A percentile compares a stretch with the other conserved stretches of the same genome.
Conservation (phyloP, 1,284 basidiomycete genomes). For the Boletus sp. region DNA sequence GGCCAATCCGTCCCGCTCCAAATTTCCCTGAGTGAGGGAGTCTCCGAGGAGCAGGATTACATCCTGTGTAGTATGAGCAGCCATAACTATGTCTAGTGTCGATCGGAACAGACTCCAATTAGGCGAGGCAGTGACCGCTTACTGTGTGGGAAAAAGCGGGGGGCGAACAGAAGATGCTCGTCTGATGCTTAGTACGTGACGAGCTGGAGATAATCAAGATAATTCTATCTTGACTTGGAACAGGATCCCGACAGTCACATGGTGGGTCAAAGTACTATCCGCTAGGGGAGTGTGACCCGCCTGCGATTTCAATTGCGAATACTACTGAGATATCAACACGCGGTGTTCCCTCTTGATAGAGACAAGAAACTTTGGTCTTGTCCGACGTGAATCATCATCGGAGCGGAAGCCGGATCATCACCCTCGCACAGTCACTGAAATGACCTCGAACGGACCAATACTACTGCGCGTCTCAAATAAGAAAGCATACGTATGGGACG, state of each 20-base stretch:
- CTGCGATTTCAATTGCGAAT: too few relatives aligned
- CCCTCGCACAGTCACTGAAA: neutral
- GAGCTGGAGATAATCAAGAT: neutral
- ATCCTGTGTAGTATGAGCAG: conserved; percentile 46
- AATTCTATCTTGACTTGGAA: too few relatives aligned
- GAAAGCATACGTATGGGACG: conserved; percentile 74
- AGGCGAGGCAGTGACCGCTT: neutral
- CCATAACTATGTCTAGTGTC: conserved; percentile 39
- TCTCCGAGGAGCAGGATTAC: conserved; percentile 72
- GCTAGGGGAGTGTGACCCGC: too few relatives aligned
- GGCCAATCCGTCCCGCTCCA: conserved; percentile 57
- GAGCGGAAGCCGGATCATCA: conserved; percentile 18
- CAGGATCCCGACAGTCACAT: too few relatives aligned
- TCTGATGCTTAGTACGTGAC: too few relatives aligned
- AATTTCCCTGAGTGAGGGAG: conserved; percentile 67
- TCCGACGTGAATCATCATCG: conserved; percentile 1
- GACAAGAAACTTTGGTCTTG: neutral
- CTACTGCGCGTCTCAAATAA: conserved; percentile 63
- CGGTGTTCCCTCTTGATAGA: too few relatives aligned
- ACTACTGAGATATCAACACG: too few relatives aligned
- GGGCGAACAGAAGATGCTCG: neutral
- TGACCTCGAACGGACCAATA: conserved; percentile 28
- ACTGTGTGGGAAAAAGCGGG: neutral
- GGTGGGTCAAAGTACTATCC: too few relatives aligned
- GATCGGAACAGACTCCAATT: neutral